A percentile compares a stretch with the other conserved stretches of the same genome.
These are phyloP conservation scores for Fusarium sp. DNA, from an alignment of 2,329 filamentous ascomycete genomes.

Conservation along the genomic window DNA sequence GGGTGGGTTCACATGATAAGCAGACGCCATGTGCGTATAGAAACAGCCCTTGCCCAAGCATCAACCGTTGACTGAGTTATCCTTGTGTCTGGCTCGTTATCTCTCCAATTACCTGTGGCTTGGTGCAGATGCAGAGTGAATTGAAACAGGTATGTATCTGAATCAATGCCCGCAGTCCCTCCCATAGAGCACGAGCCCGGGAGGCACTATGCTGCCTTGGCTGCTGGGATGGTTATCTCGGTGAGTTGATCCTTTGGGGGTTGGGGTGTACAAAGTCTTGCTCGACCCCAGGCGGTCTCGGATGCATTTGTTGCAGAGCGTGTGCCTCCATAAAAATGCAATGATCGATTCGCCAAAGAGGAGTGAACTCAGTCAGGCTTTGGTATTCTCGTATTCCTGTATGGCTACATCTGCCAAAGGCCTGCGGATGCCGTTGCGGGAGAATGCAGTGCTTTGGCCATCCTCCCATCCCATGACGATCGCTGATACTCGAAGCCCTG, in stretches of 20 bases:
- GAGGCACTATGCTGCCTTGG: background rate
- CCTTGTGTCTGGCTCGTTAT: background rate
- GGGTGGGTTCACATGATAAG: background rate
- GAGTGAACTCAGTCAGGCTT: slow-evolving; percentile 7
- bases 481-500: slow-evolving; percentile 2
- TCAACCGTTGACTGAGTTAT: background rate
- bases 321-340: background rate
- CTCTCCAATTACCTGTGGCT: slow-evolving; percentile 12
- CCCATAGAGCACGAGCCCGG: background rate
- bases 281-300: background rate
- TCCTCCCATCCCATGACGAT: background rate
- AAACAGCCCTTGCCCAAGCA: background rate
- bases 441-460: background rate
- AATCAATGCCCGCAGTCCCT: background rate
- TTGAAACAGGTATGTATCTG: slow-evolving; percentile 7
- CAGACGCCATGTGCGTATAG: background rate
- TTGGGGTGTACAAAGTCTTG: background rate
- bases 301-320: background rate
- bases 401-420: background rate
- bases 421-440: background rate
- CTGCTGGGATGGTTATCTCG: background rate
- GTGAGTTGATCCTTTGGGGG: background rate
- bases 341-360: background rate
- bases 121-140: background rate
- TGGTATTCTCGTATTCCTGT: background rate